Base-by-base conservation (phyloP, 176 grass and related monocot species). In the Panicum miliaceum region DNA sequence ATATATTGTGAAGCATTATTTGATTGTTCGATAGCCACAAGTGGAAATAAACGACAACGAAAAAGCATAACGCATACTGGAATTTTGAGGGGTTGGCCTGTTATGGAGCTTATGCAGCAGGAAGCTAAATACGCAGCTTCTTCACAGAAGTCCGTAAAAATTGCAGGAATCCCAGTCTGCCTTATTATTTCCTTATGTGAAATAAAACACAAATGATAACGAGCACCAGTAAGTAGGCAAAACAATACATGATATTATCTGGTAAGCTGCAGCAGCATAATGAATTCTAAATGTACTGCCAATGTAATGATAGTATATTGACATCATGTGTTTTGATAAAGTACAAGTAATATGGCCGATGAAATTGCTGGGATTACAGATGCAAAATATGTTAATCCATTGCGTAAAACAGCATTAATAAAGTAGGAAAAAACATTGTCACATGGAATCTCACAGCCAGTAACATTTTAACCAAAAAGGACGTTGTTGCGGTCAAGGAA, bases 131-230 rank as follows among this genome's bases (percentile, higher is more conserved):
- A 85, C 65, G 96, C 93, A 88, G 93, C 93, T 98, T 98, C 93
- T 89, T 98, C 96, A 81, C 96, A 98, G 26, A 93, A 98, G 82
- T 98, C 96, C 1, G 96, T 95, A 85, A 98, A 95, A 37, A 98
- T 54, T 71, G 93, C 88, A 72, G 89, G 91, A 83, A 98, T 83
- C 25, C 78, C 86, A 80, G 77, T 89, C 60, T 48, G 64, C 72
- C 37, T 85, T 59, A 98, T 94, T 61, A 92, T 74, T 86, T 98
- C 93, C 96, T 90, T 90, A 75, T 80, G 84, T 7, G n/a, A 73
- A 90, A 62, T 75, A 15, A 19, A 64, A 82, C 68, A 71, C 4
- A 20, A 80, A 45, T 40, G 42, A 71, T 41, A 65, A 48, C 10
- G 3, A 74, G n/a, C 38, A 68, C 7, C 27, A 77, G 11, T 45